Evolutionary conservation across 2,329 filamentous ascomycete species (phyloP).

Genomic region (Pyrenophora tritici-repentis): DNA sequence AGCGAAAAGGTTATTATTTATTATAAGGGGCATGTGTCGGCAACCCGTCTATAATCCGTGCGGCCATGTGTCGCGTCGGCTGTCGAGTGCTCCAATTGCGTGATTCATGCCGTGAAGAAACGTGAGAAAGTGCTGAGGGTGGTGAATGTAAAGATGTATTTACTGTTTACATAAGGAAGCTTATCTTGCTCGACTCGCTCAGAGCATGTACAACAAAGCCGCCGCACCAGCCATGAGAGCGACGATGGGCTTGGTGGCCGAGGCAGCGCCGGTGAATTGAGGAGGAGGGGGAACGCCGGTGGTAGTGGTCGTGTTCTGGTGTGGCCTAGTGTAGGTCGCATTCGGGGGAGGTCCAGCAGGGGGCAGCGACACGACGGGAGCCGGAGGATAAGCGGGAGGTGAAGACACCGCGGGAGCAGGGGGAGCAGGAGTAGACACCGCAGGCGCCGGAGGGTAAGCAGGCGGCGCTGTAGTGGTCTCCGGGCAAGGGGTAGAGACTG

Average conservation of each 20-base stretch:
- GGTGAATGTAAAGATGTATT: not conserved
- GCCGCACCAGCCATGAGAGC: slow-evolving; percentile 31
- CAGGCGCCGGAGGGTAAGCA: no score
- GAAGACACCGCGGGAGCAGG: no score
- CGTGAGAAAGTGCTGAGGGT: not conserved
- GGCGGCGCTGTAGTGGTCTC: no score
- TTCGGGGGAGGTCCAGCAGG: not conserved
- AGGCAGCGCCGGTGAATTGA: slow-evolving; percentile 34
- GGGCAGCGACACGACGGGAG: not conserved
- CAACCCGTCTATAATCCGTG: slow-evolving; percentile 1
- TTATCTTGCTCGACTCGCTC: not conserved
- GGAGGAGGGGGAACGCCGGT: slow-evolving; percentile 15
- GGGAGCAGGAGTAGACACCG: not conserved
- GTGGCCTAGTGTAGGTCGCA: not conserved
- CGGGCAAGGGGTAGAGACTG: not conserved
- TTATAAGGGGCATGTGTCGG: not conserved
- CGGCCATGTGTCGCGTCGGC: not conserved
- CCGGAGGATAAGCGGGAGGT: not conserved
- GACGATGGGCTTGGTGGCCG: slow-evolving; percentile 29
- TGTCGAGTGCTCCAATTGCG: slow-evolving; percentile 1
- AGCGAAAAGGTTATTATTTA: not conserved
- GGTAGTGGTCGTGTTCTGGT: slow-evolving; percentile 6
- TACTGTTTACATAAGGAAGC: not conserved
- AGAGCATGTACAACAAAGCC: slow-evolving; percentile 28
- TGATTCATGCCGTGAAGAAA: slow-evolving; percentile 5